Evolutionary conservation across 805 yeast species (phyloP).

Genomic region (Barnettozyma botsteinii): DNA sequence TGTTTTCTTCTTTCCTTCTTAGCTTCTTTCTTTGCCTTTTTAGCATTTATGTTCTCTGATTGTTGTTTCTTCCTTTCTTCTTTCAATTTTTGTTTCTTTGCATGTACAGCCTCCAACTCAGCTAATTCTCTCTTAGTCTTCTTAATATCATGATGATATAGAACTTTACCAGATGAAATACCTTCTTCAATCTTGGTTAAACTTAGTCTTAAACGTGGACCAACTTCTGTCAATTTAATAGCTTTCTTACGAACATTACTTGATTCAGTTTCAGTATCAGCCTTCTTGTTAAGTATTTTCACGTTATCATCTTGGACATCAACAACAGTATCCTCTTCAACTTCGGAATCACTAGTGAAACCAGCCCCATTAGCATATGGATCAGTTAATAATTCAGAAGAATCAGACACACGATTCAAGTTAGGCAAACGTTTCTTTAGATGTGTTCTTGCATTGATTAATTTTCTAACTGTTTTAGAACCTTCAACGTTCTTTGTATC

Average conservation of each 20-base stretch:
- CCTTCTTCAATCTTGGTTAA: constrained; percentile 90
- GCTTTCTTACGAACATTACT: constrained; percentile 58
- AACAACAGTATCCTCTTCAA: constrained; percentile 84
- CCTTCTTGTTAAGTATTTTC: constrained; percentile 18
- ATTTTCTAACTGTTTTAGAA: constrained; percentile 23
- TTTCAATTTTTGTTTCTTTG: constrained; percentile 52
- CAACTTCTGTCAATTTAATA: constrained; percentile 85
- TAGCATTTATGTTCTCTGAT: constrained; percentile 68
- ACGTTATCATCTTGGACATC: constrained; percentile 39
- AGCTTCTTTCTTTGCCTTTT: constrained; percentile 65
- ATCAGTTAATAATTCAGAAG: constrained; percentile 77
- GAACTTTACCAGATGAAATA: constrained; percentile 78
- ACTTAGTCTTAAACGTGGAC: constrained; percentile 78
- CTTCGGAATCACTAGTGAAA: constrained; percentile 86
- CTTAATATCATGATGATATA: constrained; percentile 68
- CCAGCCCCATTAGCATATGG: constrained; percentile 69
- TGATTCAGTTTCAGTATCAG: constrained; percentile 13
- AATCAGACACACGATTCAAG: constrained; percentile 55
- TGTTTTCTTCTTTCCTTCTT: constrained; percentile 65
- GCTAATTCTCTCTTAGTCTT: constrained; percentile 59
- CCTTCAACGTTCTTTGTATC: constrained; percentile 79
- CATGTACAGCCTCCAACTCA: constrained; percentile 62
- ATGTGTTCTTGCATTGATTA: constrained; percentile 21
- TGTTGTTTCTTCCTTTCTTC: constrained; percentile 72
- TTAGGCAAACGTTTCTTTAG: constrained; percentile 23